Evolutionary conservation across 2,329 filamentous ascomycete species (phyloP).

Genomic region (Hymenoscyphus linearis): DNA sequence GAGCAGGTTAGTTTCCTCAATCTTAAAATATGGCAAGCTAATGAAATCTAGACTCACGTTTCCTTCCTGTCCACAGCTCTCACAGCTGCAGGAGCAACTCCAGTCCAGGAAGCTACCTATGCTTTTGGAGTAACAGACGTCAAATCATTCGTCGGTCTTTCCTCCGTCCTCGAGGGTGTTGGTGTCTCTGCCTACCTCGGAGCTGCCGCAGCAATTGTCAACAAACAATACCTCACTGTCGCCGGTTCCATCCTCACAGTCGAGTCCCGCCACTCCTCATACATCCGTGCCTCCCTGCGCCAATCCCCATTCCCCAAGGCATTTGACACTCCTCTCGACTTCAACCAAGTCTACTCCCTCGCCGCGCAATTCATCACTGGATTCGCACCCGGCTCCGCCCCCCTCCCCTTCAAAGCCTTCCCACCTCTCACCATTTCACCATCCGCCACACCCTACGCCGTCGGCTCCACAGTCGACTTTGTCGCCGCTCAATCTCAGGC

Average conservation of each 20-base stretch:
- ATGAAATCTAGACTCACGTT: conserved; percentile 43
- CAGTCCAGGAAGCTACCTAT: conserved; percentile 52
- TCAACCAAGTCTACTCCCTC: conserved; percentile 59
- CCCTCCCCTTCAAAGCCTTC: conserved; percentile 55
- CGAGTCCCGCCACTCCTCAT: conserved; percentile 59
- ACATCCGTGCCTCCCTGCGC: conserved; percentile 47
- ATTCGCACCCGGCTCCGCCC: conserved; percentile 15
- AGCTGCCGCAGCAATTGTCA: conserved; percentile 52
- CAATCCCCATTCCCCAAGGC: conserved; percentile 51
- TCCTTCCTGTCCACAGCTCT: conserved; percentile 45
- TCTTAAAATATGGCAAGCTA: too few species aligned
- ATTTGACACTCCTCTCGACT: conserved; percentile 54
- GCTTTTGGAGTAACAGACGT: conserved; percentile 45
- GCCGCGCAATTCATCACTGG: conserved; percentile 54
- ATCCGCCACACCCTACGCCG: conserved; percentile 12
- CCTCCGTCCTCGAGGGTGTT: conserved; percentile 51
- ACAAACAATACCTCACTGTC: conserved; percentile 52
- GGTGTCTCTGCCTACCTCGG: conserved; percentile 57
- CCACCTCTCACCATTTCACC: conserved; percentile 38
- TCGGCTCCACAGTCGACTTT: conserved; percentile 21
- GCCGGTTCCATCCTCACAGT: conserved; percentile 60
- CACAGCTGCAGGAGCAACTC: conserved; percentile 44
- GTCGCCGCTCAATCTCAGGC: conserved; percentile 13
- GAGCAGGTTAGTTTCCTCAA: conserved; percentile 33
- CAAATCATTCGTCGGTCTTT: conserved; percentile 45